These are phyloP conservation scores for Aspergillus felis DNA, from an alignment of 2,329 filamentous ascomycete species.

Conservation along the genomic window DNA sequence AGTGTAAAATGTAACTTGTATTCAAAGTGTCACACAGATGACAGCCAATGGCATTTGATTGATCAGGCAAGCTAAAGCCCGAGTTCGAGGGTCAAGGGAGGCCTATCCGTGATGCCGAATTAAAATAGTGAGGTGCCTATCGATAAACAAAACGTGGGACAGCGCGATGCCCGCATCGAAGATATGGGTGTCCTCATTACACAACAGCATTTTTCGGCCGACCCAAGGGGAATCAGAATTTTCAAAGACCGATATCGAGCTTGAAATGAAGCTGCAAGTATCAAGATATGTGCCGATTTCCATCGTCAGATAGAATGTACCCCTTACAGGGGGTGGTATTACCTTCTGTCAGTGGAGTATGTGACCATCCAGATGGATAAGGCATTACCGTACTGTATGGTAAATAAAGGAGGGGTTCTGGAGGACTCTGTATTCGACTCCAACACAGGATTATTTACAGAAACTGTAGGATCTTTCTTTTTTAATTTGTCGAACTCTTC, in stretches of 20 bases:
- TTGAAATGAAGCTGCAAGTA: background rate
- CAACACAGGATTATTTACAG: background rate
- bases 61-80: background rate
- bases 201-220: background rate
- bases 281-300: background rate
- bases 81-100: background rate
- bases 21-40: background rate
- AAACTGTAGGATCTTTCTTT: background rate
- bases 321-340: background rate
- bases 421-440: background rate
- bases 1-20: background rate
- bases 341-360: background rate
- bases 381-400: constrained; percentile 1
- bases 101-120: background rate
- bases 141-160: constrained; percentile 18
- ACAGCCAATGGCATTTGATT: background rate
- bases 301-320: background rate
- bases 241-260: background rate
- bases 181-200: background rate
- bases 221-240: background rate
- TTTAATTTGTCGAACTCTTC: background rate
- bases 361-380: background rate
- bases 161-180: constrained; percentile 14
- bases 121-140: constrained; percentile 5
- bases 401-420: constrained; percentile 3